Evolutionary conservation across 306 rosid species (phyloP), one percentile per base, ranked within the genome.

Genomic region (Castanospermum australe): DNA sequence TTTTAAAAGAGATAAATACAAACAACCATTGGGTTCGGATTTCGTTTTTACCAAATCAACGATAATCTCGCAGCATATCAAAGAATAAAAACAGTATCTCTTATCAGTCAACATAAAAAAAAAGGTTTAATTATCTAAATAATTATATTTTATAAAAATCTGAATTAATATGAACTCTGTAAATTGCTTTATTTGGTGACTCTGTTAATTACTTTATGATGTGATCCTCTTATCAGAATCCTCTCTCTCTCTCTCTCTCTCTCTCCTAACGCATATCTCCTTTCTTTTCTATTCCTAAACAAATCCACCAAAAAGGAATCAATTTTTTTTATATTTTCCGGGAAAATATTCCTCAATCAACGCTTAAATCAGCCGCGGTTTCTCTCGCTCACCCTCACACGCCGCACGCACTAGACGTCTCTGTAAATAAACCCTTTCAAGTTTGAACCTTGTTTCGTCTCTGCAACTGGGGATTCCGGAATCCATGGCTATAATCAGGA

Each of bases 401-500:
- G 12, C 54, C 73, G 7, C 13, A n/a, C 56, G n/a, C 24, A 50
- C 35, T 9, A 38, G 22, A 20, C 25, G 1, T 55, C 32, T 55
- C 3, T 22, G 32, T 22, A 8, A 21, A 14, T 11, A 42, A 6
- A 67, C 17, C 39, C 38, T 39, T 28, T 38, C 55, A 42, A 35
- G 6, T 6, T 35, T 35, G 32, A 28, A 28, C 32, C 32, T 28
- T 28, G 32, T 28, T 41, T 11, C 1, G 47, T 36, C 33, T 39
- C 66, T 71, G 50, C 4, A 66, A 63, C 25, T 38, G 48, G 44
- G 30, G 5, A 24, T 4, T 11, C 11, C 30, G n/a, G 2, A 5
- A 54, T 4, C 72, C 30, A 90, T 92, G 93, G 77, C 92, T 15
- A 80, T 92, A 17, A 82, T 88, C 7, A 67, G 86, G 73, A 89